These are phyloP conservation scores for Galeopsis tetrahit DNA, from an alignment of 257 asterid genomes.

Conservation along the genomic window DNA sequence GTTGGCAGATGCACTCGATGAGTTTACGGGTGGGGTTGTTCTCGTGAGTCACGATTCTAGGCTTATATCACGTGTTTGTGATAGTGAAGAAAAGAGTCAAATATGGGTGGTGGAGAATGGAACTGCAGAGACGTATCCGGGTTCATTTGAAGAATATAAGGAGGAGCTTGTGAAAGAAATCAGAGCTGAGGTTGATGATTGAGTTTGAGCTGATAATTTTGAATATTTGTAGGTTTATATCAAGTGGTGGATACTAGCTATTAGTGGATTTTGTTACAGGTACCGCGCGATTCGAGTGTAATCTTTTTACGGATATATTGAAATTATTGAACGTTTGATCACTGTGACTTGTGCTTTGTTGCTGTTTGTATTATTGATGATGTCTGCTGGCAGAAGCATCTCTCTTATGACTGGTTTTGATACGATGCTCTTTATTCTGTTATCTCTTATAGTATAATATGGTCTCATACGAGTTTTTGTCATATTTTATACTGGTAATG, in stretches of 20 bases:
- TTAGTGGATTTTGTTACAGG: constrained; percentile 24
- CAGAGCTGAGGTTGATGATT: constrained; percentile 64
- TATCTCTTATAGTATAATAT: too few species aligned
- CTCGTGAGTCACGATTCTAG: constrained; percentile 74
- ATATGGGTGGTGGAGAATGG: constrained; percentile 75
- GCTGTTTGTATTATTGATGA: too few species aligned
- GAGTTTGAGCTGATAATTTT: constrained; percentile 9
- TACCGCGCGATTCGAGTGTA: not conserved
- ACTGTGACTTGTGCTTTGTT: constrained; percentile 1
- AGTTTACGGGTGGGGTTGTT: constrained; percentile 73
- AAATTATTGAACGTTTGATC: not conserved
- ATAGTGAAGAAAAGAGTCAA: constrained; percentile 61
- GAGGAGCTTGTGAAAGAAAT: constrained; percentile 66
- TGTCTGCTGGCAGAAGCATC: too few species aligned
- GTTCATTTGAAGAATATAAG: constrained; percentile 68
- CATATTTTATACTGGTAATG: too few species aligned
- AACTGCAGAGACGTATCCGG: constrained; percentile 58
- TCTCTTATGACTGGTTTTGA: too few species aligned
- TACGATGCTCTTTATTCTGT: too few species aligned
- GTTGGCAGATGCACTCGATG: constrained; percentile 72
- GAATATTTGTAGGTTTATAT: constrained; percentile 5
- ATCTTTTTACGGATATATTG: constrained; percentile 8
- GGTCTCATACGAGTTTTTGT: too few species aligned
- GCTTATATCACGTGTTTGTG: constrained; percentile 68
- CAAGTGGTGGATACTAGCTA: not conserved